These are phyloP conservation scores for Didymella sp. DNA, from an alignment of 2,329 filamentous ascomycete species.

Conservation along the genomic window DNA sequence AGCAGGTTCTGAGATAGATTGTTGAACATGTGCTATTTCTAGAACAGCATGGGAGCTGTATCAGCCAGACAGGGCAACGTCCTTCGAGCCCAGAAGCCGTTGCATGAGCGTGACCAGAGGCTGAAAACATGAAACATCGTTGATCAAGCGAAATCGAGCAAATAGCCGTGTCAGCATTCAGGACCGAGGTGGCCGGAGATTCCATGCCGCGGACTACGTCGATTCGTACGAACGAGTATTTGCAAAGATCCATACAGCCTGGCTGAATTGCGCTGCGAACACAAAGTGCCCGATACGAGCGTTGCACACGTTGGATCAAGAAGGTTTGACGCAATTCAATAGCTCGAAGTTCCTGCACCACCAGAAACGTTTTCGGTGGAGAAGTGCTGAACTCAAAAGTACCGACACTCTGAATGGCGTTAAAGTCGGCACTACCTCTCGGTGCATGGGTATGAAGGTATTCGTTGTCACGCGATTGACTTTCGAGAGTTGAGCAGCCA, in stretches of 20 bases:
- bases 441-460: not conserved
- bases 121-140: slow-evolving; percentile 32
- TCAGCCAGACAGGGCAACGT: not conserved
- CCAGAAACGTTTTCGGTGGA: not conserved
- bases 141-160: slow-evolving; percentile 17
- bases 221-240: not conserved
- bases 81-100: slow-evolving; percentile 6
- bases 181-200: slow-evolving; percentile 20
- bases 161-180: slow-evolving; percentile 19
- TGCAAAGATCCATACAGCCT: not conserved
- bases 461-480: not conserved
- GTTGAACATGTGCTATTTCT: slow-evolving; percentile 42
- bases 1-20: slow-evolving; percentile 1
- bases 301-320: slow-evolving; percentile 1
- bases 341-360: not conserved
- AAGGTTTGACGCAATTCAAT: slow-evolving; percentile 1
- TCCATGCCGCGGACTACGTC: slow-evolving; percentile 17
- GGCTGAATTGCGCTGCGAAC: not conserved
- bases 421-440: not conserved
- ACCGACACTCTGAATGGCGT: not conserved
- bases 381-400: not conserved
- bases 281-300: slow-evolving; percentile 9
- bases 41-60: slow-evolving; percentile 21
- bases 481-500: not conserved
- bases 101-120: slow-evolving; percentile 22